Base-by-base conservation (phyloP, 768 basidiomycete species). In the Tubosaeta sp. region DNA sequence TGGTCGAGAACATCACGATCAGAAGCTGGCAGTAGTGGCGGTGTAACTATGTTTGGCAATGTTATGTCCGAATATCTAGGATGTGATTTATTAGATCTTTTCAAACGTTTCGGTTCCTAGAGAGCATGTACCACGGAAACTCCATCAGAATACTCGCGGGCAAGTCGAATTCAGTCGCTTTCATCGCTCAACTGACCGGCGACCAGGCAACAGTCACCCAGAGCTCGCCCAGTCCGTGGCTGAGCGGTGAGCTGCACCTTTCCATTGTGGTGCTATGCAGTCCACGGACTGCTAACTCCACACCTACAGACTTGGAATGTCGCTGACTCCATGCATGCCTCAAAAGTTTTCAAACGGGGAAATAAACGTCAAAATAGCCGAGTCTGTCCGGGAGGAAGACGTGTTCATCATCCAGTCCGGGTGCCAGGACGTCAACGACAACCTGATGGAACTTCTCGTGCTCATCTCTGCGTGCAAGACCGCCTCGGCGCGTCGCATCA, bases 381-480 rank as follows among this genome's bases (percentile, higher is more conserved):
- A 97, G 73, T 94, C 90, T 50, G 87, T 99, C 40, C 87, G 96
- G 41, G 95, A 98, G 71, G 94, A 94, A 72, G 96, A 99, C 70
- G 93, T 97, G 24, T 99, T 97, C 77, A 96, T 99, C 76, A 82
- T 99, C 69, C 96, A 99, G 73, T 87, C 90, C 13, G 87, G 87
- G 27, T 89, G 83, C 71, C 74, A 76, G 67, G 92, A 94, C 63
- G 92, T 93, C 66, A 95, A 96, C 70, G 94, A 96, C 72, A 87
- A 92, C 69, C 76, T 98, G 57, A 95, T 99, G 93, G 96, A 99
- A 69, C 90, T 99, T 56, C 88, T 98, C 68, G 91, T 99, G 67
- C 86, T 99, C 73, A 93, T 96, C 62, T 97, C 95, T 49, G 94
- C 95, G 1, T 97, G 95, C 78, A 95, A 91, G 71, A 96, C 91